A percentile compares a stretch with the other conserved stretches of the same genome.
phyloP scores from a whole-genome alignment of 148 eudicot species.

The Polygonum maritimum region DNA sequence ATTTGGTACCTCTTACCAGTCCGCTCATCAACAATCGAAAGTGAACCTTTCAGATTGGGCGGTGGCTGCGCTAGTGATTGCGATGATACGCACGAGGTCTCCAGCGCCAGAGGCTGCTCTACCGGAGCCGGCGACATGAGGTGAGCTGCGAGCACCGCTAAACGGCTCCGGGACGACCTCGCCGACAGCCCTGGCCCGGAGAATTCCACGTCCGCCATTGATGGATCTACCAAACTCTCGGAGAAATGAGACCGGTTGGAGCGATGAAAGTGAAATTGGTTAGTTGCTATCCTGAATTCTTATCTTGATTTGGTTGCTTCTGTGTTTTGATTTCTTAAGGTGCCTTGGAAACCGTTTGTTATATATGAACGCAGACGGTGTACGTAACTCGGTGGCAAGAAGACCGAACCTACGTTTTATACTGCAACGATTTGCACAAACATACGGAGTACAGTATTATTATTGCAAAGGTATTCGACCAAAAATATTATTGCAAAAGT shows the following conservation, averaged over 20 bases:
- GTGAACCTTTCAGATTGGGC: constrained; percentile 55
- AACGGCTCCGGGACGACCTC: constrained; percentile 42
- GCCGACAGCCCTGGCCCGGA: constrained; percentile 16
- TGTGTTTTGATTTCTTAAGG: not conserved
- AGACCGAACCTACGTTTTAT: not conserved
- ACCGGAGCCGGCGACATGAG: constrained; percentile 18
- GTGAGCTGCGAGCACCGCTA: constrained; percentile 86
- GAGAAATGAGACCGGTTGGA: not conserved
- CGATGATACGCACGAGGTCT: constrained; percentile 41
- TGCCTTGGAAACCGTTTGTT: not conserved
- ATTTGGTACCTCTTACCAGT: constrained; percentile 68
- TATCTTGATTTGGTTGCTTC: not conserved
- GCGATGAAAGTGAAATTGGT: not conserved
- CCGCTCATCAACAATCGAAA: constrained; percentile 67
- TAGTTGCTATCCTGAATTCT: not conserved
- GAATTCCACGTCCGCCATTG: constrained; percentile 8
- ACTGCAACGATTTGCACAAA: too few species aligned
- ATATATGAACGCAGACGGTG: not conserved
- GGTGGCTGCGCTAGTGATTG: constrained; percentile 48
- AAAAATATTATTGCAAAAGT: too few species aligned
- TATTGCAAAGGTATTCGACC: too few species aligned
- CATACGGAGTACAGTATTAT: too few species aligned
- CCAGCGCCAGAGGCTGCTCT: constrained; percentile 24
- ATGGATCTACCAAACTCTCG: not conserved
- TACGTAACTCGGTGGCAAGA: not conserved